Conservation (phyloP, 768 basidiomycete species). For the Amanita polypyramis region DNA sequence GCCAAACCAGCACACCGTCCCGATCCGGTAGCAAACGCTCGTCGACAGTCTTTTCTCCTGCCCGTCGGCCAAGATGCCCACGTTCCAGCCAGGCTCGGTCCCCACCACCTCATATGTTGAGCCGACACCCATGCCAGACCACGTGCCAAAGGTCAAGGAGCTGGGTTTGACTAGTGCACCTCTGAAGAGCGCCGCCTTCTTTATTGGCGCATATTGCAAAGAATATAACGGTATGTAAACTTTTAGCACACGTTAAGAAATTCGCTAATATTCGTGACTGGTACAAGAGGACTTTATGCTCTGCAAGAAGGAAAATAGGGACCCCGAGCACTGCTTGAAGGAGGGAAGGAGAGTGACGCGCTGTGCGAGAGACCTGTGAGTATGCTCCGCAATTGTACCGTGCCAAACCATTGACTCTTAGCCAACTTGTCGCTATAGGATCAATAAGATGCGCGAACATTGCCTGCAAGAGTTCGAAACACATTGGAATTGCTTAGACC, state of each 20-base stretch:
- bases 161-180: slow-evolving; percentile 87
- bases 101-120: slow-evolving; percentile 46
- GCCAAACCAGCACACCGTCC: not conserved
- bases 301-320: slow-evolving; percentile 86
- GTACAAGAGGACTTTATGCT: slow-evolving; percentile 57
- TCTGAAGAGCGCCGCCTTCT: slow-evolving; percentile 93
- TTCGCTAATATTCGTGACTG: not conserved
- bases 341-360: slow-evolving; percentile 94
- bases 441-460: slow-evolving; percentile 87
- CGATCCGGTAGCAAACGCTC: not conserved
- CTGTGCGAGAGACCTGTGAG: slow-evolving; percentile 90
- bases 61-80: slow-evolving; percentile 33
- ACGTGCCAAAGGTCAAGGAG: slow-evolving; percentile 73
- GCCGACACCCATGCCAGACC: slow-evolving; percentile 51
- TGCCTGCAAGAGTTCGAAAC: slow-evolving; percentile 79
- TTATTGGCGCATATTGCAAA: slow-evolving; percentile 92
- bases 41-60: not conserved
- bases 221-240: slow-evolving; percentile 80
- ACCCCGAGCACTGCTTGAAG: slow-evolving; percentile 89
- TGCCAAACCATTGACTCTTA: not conserved
- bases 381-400: not conserved
- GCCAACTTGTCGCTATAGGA: slow-evolving; percentile 33
- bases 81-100: slow-evolving; percentile 37
- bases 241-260: not conserved
- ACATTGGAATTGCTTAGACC: slow-evolving; percentile 93